Evolutionary conservation across 1,284 basidiomycete genomes (phyloP).

Genomic region (Ceratobasidium sp.): DNA sequence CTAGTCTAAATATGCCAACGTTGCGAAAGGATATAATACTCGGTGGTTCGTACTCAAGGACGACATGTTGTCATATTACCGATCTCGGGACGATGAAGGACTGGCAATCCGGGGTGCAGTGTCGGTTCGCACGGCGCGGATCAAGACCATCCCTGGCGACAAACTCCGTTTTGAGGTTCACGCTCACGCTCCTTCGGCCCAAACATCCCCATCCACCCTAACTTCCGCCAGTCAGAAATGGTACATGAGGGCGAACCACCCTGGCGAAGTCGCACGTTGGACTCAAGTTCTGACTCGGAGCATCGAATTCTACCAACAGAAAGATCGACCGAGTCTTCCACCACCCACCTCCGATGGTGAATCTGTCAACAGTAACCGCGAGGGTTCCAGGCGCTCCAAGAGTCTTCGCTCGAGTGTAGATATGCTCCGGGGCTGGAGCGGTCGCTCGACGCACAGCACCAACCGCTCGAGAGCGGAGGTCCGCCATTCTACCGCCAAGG

Average conservation of each 20-base stretch:
- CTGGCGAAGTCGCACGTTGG: slow-evolving; percentile 91
- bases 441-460: slow-evolving; percentile 27
- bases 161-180: slow-evolving; percentile 86
- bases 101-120: slow-evolving; percentile 90
- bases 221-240: slow-evolving; percentile 71
- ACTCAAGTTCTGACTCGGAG: slow-evolving; percentile 76
- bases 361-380: slow-evolving; percentile 47
- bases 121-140: slow-evolving; percentile 81
- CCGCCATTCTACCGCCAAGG: not conserved
- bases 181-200: slow-evolving; percentile 58
- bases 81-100: slow-evolving; percentile 91
- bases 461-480: slow-evolving; percentile 20
- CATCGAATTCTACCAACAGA: slow-evolving; percentile 68
- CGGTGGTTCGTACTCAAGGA: slow-evolving; percentile 95
- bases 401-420: slow-evolving; percentile 32
- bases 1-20: slow-evolving; percentile 86
- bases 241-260: slow-evolving; percentile 92
- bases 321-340: slow-evolving; percentile 17
- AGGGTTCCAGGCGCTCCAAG: slow-evolving; percentile 26
- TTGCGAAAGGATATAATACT: slow-evolving; percentile 89
- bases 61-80: slow-evolving; percentile 88
- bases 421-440: slow-evolving; percentile 42
- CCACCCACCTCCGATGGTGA: slow-evolving; percentile 47
- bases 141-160: slow-evolving; percentile 66
- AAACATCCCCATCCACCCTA: slow-evolving; percentile 38